Conservation (phyloP, 2,329 filamentous ascomycete species). For the Ceratocystis huliohia region DNA sequence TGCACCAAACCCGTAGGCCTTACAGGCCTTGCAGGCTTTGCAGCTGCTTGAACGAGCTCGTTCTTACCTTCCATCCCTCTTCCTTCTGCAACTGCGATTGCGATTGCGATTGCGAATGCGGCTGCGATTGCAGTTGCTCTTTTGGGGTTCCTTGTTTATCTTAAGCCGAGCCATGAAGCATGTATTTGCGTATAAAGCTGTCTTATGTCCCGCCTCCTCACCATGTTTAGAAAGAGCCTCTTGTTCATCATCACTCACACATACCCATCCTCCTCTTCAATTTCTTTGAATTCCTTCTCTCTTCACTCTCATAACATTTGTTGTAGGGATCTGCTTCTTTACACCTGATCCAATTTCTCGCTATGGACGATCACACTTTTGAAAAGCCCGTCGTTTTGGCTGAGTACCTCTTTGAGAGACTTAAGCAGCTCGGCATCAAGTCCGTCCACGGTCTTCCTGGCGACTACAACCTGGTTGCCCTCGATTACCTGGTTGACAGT, state of each 20-base stretch:
- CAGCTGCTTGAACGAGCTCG: too few relatives aligned
- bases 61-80: too few relatives aligned
- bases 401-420: constrained; percentile 54
- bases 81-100: neutral
- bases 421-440: constrained; percentile 50
- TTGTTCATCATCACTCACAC: neutral
- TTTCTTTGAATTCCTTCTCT: neutral
- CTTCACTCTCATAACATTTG: neutral
- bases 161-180: neutral
- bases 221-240: neutral
- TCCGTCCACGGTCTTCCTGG: constrained; percentile 58
- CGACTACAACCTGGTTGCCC: constrained; percentile 58
- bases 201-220: neutral
- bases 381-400: constrained; percentile 46
- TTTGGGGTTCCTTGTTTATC: constrained; percentile 1
- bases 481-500: constrained; percentile 50
- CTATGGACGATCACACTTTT: constrained; percentile 25
- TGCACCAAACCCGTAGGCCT: neutral
- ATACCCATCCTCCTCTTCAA: neutral
- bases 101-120: neutral
- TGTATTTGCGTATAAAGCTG: constrained; percentile 14
- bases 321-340: neutral
- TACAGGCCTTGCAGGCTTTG: too few relatives aligned
- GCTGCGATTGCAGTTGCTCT: constrained; percentile 6
- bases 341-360: neutral